Evolutionary conservation across 75 land plant species (phyloP).

Genomic region (Selaginella moellendorffii): DNA sequence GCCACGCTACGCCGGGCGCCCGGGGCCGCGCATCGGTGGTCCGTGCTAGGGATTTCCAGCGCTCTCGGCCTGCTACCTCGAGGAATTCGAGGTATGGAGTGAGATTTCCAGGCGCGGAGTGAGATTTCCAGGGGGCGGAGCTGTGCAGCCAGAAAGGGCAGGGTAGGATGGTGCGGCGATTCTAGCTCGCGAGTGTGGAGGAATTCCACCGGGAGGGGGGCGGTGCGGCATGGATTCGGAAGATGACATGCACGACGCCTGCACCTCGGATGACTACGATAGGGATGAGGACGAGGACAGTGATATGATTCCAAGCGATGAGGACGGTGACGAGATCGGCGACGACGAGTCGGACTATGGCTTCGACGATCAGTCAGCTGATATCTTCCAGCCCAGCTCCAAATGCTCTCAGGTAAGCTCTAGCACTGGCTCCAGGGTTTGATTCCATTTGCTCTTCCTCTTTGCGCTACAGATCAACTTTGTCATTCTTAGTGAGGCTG

Average conservation of each 20-base stretch:
- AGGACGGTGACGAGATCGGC: slow-evolving; percentile 12
- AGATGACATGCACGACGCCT: slow-evolving; percentile 31
- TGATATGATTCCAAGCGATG: slow-evolving; percentile 7
- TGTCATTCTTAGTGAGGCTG: slow-evolving; percentile 46
- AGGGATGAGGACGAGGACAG: slow-evolving; percentile 12
- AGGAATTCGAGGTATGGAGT: too few species aligned
- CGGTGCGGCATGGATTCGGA: slow-evolving; percentile 30
- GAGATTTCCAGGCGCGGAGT: background rate
- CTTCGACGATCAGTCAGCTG: slow-evolving; percentile 18
- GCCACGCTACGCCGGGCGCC: too few species aligned
- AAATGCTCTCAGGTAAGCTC: slow-evolving; percentile 17
- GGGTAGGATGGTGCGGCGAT: too few species aligned
- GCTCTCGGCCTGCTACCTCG: too few species aligned
- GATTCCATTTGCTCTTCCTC: background rate
- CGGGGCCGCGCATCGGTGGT: too few species aligned
- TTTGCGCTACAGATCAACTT: slow-evolving; percentile 30
- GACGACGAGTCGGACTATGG: slow-evolving; percentile 21
- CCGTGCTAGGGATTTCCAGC: too few species aligned
- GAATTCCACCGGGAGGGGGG: too few species aligned
- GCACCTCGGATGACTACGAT: slow-evolving; percentile 23
- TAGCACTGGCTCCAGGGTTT: too few species aligned
- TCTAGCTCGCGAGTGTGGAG: too few species aligned
- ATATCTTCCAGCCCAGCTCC: slow-evolving; percentile 15
- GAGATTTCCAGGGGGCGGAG: too few species aligned
- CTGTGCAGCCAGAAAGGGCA: too few species aligned